Evolutionary conservation across 495 filamentous ascomycete genomes (phyloP).

Genomic region (Hypoxylon perforatum): DNA sequence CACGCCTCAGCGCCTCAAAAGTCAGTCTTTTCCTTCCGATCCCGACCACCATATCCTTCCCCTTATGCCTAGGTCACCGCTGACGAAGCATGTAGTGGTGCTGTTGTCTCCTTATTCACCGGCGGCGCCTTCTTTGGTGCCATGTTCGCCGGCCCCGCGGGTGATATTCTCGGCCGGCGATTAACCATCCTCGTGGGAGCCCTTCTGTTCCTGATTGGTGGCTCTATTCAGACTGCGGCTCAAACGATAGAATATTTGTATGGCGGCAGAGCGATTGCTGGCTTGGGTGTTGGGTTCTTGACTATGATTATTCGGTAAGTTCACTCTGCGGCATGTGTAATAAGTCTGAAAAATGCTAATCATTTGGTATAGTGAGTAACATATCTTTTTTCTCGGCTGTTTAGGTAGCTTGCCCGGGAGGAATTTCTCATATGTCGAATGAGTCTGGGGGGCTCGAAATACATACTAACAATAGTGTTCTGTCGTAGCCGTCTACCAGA

Average conservation of each 20-base stretch:
- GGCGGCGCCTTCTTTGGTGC: constrained; percentile 70
- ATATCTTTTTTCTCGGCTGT: neutral
- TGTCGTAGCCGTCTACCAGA: constrained; percentile 60
- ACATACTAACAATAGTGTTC: constrained; percentile 54
- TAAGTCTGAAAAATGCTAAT: constrained; percentile 7
- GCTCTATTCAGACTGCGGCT: constrained; percentile 53
- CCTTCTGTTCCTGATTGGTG: constrained; percentile 55
- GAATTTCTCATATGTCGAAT: neutral
- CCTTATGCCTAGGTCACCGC: neutral
- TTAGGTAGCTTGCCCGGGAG: neutral
- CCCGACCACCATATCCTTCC: neutral
- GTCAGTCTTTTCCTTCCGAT: constrained; percentile 49
- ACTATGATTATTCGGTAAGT: constrained; percentile 60
- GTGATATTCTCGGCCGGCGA: constrained; percentile 58
- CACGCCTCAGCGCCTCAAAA: constrained; percentile 64
- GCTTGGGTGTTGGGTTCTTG: constrained; percentile 58
- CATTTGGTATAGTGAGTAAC: constrained; percentile 20
- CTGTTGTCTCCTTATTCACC: constrained; percentile 77
- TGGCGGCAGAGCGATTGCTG: constrained; percentile 53
- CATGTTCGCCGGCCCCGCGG: constrained; percentile 58
- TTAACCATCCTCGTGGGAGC: constrained; percentile 55
- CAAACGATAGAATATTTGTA: constrained; percentile 51
- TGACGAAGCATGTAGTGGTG: constrained; percentile 56
- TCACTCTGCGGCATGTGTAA: neutral
- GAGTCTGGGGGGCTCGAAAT: constrained; percentile 48